A percentile compares a stretch with the other conserved stretches of the same genome.
Conservation (phyloP, 1,284 basidiomycete species). For the Erythrobasidium hasegawianum region DNA sequence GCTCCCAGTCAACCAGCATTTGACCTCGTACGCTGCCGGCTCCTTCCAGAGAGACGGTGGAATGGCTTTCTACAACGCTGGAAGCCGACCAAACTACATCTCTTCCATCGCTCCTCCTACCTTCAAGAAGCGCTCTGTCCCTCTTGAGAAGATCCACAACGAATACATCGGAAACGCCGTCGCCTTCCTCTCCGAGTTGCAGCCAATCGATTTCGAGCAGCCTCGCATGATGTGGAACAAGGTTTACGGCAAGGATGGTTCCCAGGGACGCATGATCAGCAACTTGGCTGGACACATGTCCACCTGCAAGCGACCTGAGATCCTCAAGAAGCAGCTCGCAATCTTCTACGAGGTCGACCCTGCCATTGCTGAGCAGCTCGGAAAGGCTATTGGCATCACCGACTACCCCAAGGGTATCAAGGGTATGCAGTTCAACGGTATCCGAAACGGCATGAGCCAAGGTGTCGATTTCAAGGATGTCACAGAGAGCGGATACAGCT, state of each 20-base stretch:
- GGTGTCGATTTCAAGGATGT: slow-evolving; percentile 35
- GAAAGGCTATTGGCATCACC: slow-evolving; percentile 61
- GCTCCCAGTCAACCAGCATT: slow-evolving; percentile 79
- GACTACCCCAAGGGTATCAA: slow-evolving; percentile 28
- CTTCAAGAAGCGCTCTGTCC: slow-evolving; percentile 54
- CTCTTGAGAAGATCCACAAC: slow-evolving; percentile 60
- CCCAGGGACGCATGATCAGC: slow-evolving; percentile 65
- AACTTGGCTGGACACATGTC: slow-evolving; percentile 74
- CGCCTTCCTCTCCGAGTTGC: slow-evolving; percentile 69
- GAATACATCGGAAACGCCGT: slow-evolving; percentile 68
- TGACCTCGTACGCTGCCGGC: slow-evolving; percentile 58
- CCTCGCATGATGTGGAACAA: slow-evolving; percentile 72
- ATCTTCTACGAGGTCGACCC: slow-evolving; percentile 76
- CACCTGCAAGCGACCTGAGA: slow-evolving; percentile 60
- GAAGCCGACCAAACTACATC: slow-evolving; percentile 78
- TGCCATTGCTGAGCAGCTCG: slow-evolving; percentile 66
- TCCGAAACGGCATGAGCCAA: slow-evolving; percentile 28
- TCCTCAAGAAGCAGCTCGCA: slow-evolving; percentile 63
- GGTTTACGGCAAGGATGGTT: slow-evolving; percentile 65
- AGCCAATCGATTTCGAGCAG: slow-evolving; percentile 86
- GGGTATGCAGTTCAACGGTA: slow-evolving; percentile 39
- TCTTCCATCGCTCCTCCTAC: slow-evolving; percentile 65
- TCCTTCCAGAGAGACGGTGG: slow-evolving; percentile 70
- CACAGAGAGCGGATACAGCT: slow-evolving; percentile 28
- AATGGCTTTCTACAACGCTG: slow-evolving; percentile 71